Conservation (phyloP, 164 flowering plant species). For the Saururus chinensis region DNA sequence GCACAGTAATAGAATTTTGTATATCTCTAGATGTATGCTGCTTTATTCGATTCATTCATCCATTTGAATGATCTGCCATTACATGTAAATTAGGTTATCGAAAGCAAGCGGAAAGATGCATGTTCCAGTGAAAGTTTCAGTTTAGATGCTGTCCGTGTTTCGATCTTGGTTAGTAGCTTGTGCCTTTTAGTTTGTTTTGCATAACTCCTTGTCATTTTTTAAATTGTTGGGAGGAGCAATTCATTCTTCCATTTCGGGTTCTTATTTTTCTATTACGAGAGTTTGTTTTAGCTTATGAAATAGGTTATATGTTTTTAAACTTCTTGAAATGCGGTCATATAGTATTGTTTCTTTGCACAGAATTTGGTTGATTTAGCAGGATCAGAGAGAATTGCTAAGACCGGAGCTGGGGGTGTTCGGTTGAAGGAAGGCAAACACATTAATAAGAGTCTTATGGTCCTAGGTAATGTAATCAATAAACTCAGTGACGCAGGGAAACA, state of each 20-base stretch:
- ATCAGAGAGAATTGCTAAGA: constrained; percentile 91
- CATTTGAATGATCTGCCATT: background rate
- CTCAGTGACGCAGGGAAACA: constrained; percentile 84
- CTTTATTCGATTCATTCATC: background rate
- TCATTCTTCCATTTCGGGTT: background rate
- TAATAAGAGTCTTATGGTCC: constrained; percentile 91
- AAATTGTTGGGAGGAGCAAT: background rate
- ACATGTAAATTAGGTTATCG: constrained; percentile 58
- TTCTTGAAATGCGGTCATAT: background rate
- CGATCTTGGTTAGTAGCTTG: constrained; percentile 68
- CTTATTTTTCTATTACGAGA: too few species aligned
- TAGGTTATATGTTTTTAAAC: too few species aligned
- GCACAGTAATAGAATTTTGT: background rate
- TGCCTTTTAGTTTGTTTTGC: background rate
- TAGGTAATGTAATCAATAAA: constrained; percentile 94
- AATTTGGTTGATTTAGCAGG: constrained; percentile 98
- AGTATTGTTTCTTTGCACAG: constrained; percentile 16
- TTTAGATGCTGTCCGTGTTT: constrained; percentile 83
- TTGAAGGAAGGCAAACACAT: constrained; percentile 95
- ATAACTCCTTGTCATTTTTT: too few species aligned
- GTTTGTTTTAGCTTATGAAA: background rate
- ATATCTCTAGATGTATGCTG: background rate
- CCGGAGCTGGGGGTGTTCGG: constrained; percentile 94
- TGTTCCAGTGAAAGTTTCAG: constrained; percentile 25
- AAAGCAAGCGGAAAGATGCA: constrained; percentile 67